These are phyloP conservation scores for Boechera retrofracta DNA, from an alignment of 345 rosid genomes.

Conservation along the genomic window DNA sequence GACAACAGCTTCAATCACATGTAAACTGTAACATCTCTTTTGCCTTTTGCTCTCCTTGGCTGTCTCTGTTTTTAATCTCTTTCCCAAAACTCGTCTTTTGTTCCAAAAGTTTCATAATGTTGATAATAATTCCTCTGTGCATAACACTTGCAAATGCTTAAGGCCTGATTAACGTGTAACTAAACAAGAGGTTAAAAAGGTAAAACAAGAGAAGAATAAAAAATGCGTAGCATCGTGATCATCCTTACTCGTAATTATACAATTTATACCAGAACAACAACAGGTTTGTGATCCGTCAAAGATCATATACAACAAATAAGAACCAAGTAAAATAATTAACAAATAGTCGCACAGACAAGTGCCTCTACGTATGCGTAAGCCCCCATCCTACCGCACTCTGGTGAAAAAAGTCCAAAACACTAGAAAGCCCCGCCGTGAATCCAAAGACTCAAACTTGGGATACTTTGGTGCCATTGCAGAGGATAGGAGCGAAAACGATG, in stretches of 20 bases:
- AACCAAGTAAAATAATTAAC: not conserved
- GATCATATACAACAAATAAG: not conserved
- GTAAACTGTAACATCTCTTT: constrained; percentile 41
- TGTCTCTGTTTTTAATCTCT: constrained; percentile 32
- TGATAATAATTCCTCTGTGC: constrained; percentile 32
- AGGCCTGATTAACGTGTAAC: constrained; percentile 2
- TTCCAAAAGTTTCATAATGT: constrained; percentile 36
- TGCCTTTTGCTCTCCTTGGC: not conserved
- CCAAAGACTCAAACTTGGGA: constrained; percentile 43
- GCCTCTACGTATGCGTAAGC: constrained; percentile 65
- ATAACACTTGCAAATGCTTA: constrained; percentile 28
- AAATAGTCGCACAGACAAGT: no score
- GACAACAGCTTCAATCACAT: constrained; percentile 55
- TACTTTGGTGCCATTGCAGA: not conserved
- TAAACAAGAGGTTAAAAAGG: not conserved
- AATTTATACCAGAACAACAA: not conserved
- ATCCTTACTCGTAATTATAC: not conserved
- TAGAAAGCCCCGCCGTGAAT: no score
- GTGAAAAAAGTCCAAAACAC: no score
- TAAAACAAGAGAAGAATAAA: not conserved
- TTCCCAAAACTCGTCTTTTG: constrained; percentile 25
- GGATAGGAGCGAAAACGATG: no score
- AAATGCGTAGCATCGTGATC: not conserved
- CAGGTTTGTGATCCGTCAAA: not conserved
- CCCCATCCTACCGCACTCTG: constrained; percentile 20